Conservation (phyloP, 2,329 filamentous ascomycete genomes). For the Ascochyta viciae-villosae region DNA sequence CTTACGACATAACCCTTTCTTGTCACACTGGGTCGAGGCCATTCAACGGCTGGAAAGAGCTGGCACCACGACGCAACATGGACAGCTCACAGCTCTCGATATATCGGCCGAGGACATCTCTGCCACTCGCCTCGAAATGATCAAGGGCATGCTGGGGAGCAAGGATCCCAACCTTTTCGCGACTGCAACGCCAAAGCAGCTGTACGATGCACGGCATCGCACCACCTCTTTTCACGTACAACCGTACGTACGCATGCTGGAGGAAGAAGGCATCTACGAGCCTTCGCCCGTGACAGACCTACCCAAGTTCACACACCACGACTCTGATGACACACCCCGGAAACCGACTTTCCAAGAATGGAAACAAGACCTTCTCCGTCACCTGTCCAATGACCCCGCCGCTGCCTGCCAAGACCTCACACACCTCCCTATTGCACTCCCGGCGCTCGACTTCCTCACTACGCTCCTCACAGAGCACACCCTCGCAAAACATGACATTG, state of each 20-base stretch:
- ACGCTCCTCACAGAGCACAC: conserved; percentile 41
- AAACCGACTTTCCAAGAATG: conserved; percentile 27
- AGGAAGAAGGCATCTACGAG: conserved; percentile 48
- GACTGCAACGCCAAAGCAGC: conserved; percentile 20
- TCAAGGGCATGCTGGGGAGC: conserved; percentile 37
- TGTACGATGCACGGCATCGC: conserved; percentile 25
- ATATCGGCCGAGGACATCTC: conserved; percentile 27
- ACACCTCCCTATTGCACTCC: conserved; percentile 47
- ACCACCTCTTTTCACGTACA: conserved; percentile 32
- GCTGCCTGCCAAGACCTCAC: conserved; percentile 39
- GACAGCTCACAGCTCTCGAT: not conserved
- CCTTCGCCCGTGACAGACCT: conserved; percentile 2
- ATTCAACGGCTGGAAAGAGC: conserved; percentile 27
- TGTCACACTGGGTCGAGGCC: conserved; percentile 51
- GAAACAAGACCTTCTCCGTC: conserved; percentile 29
- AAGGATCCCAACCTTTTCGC: conserved; percentile 13
- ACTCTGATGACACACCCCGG: conserved; percentile 4
- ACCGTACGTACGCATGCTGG: conserved; percentile 45
- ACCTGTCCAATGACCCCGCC: conserved; percentile 30
- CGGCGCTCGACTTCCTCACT: conserved; percentile 49
- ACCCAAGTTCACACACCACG: not conserved
- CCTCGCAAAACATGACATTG: conserved; percentile 33
- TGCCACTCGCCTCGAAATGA: conserved; percentile 30
- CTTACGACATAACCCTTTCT: conserved; percentile 47
- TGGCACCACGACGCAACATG: not conserved